Evolutionary conservation across 225 moss, liverwort and hornwort species (phyloP).

Genomic region (Neckera pumila): DNA sequence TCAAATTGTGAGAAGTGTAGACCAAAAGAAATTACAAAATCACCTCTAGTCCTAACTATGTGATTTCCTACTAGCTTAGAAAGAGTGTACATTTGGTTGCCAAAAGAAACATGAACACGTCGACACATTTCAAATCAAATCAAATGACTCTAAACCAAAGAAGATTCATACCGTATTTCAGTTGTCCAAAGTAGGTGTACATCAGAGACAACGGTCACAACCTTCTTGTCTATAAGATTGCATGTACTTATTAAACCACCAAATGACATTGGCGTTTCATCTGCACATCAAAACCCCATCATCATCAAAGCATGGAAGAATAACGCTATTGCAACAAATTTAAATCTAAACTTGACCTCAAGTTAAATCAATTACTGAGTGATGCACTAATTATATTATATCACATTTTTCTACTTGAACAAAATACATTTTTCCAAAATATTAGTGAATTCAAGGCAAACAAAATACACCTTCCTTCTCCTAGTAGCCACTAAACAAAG

Average conservation of each 20-base stretch:
- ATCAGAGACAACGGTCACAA: constrained; percentile 55
- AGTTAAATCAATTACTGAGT: neutral
- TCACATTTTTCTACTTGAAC: neutral
- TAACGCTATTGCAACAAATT: neutral
- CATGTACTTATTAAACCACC: constrained; percentile 54
- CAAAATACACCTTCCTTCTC: neutral
- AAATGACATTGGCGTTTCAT: constrained; percentile 46
- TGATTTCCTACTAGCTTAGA: neutral
- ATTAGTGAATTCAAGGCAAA: no score
- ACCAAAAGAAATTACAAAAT: neutral
- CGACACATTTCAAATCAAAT: neutral
- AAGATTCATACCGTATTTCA: constrained; percentile 24
- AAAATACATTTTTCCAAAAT: neutral
- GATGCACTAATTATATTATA: neutral
- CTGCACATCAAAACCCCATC: constrained; percentile 21
- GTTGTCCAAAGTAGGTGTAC: constrained; percentile 50
- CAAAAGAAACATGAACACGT: neutral
- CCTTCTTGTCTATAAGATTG: constrained; percentile 25
- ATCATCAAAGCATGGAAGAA: neutral
- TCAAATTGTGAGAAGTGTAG: neutral
- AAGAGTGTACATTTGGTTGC: neutral
- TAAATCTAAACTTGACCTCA: neutral
- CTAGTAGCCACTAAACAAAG: neutral
- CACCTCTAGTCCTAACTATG: neutral
- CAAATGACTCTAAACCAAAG: neutral